A percentile compares a stretch with the other conserved stretches of the same genome.
These are phyloP conservation scores for Phytophthora megakarya DNA, from an alignment of 352 stramenopile species.

Conservation along the genomic window DNA sequence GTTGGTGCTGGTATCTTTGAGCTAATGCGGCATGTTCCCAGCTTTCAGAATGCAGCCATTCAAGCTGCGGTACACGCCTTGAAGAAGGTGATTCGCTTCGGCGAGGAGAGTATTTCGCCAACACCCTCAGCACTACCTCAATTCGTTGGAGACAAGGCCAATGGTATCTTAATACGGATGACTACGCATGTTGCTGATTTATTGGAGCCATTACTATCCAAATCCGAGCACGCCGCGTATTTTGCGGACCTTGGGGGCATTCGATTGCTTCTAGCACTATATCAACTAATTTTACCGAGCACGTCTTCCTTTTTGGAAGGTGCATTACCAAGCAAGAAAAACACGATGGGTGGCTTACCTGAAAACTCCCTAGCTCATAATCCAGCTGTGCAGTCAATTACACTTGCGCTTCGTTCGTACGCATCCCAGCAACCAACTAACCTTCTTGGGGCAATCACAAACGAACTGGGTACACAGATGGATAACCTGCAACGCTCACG, in stretches of 20 bases:
- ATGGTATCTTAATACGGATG: slow-evolving; percentile 64
- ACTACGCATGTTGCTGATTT: slow-evolving; percentile 90
- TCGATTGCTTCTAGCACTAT: slow-evolving; percentile 88
- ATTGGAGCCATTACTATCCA: slow-evolving; percentile 94
- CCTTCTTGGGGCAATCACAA: slow-evolving; percentile 71
- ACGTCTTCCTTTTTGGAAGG: slow-evolving; percentile 81
- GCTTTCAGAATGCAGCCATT: slow-evolving; percentile 86
- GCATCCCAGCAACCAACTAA: slow-evolving; percentile 86
- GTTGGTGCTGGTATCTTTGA: slow-evolving; percentile 95
- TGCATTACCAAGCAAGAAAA: slow-evolving; percentile 35
- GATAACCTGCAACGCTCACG: slow-evolving; percentile 47
- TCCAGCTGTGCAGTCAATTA: slow-evolving; percentile 88
- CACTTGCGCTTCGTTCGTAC: slow-evolving; percentile 88
- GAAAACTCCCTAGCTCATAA: slow-evolving; percentile 73
- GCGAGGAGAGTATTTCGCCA: slow-evolving; percentile 51
- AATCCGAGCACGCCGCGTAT: slow-evolving; percentile 90
- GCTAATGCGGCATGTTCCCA: slow-evolving; percentile 94
- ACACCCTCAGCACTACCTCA: slow-evolving; percentile 10
- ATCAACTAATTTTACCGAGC: slow-evolving; percentile 86
- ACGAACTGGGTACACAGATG: slow-evolving; percentile 63
- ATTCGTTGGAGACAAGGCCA: slow-evolving; percentile 29
- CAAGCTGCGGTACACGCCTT: slow-evolving; percentile 89
- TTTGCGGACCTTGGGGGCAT: slow-evolving; percentile 94
- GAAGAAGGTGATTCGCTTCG: slow-evolving; percentile 89
- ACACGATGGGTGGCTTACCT: slow-evolving; percentile 2